phyloP scores from a whole-genome alignment of 2,329 filamentous ascomycete species.

The Talaromyces sp. region DNA sequence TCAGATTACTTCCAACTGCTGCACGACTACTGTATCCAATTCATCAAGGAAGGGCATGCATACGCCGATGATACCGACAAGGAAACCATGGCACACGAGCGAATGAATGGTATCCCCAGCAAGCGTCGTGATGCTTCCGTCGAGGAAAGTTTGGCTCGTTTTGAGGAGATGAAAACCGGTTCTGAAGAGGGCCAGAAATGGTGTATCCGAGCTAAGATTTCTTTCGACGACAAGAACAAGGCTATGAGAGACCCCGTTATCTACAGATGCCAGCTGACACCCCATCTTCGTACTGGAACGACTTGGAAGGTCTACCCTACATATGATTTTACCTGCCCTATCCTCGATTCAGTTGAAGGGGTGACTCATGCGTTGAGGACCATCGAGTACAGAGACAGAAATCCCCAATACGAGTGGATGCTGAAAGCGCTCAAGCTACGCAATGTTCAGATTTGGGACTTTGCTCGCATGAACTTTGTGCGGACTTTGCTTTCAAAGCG shows the following conservation, averaged over 20 bases:
- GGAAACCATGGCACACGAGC: conserved; percentile 78
- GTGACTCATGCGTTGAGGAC: conserved; percentile 62
- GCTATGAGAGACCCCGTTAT: conserved; percentile 95
- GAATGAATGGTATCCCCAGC: conserved; percentile 78
- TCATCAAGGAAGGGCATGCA: conserved; percentile 81
- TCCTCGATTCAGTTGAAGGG: conserved; percentile 58
- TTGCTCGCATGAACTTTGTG: conserved; percentile 50
- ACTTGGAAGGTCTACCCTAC: conserved; percentile 64
- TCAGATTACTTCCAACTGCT: conserved; percentile 94
- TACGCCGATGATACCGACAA: conserved; percentile 94
- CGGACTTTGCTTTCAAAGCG: conserved; percentile 48
- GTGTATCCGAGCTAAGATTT: conserved; percentile 94
- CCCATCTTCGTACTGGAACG: conserved; percentile 59
- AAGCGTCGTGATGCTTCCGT: conserved; percentile 70
- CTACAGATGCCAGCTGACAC: conserved; percentile 77
- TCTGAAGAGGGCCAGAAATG: conserved; percentile 72
- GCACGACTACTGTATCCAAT: conserved; percentile 74
- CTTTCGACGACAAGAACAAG: conserved; percentile 87
- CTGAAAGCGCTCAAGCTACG: conserved; percentile 44
- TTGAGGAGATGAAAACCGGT: conserved; percentile 89
- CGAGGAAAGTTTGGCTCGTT: conserved; percentile 79
- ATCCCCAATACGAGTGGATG: conserved; percentile 50
- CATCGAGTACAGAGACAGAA: conserved; percentile 54
- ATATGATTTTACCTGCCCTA: conserved; percentile 61
- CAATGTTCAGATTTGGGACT: conserved; percentile 47